Percentiles rank a stretch among this genome's conserved stretches.
Evolutionary conservation across 2,329 filamentous ascomycete genomes (phyloP).

Genomic region (Onygenales sp.): DNA sequence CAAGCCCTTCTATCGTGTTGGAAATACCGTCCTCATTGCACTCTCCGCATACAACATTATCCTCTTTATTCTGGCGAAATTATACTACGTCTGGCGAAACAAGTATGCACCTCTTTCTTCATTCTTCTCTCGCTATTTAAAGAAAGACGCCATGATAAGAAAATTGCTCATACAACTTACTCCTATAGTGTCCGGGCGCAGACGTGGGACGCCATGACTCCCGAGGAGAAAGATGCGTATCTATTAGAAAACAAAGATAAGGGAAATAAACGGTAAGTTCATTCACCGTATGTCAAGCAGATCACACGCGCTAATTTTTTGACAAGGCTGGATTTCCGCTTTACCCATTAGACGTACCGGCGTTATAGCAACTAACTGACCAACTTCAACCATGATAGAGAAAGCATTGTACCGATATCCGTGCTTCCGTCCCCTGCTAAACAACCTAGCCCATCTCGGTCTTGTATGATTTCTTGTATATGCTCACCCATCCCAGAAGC

Average conservation of each 20-base stretch:
- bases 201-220: conserved; percentile 32
- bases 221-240: conserved; percentile 28
- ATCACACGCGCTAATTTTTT: not conserved
- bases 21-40: conserved; percentile 49
- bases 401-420: too few species aligned
- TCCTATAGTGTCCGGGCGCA: conserved; percentile 21
- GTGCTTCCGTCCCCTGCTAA: too few species aligned
- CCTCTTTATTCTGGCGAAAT: conserved; percentile 38
- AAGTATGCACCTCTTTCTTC: conserved; percentile 19
- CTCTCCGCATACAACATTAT: conserved; percentile 42
- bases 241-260: conserved; percentile 27
- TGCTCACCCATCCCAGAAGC: too few species aligned
- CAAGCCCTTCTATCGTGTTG: conserved; percentile 46
- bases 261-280: conserved; percentile 34
- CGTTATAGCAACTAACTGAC: not conserved
- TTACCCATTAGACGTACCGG: conserved; percentile 18
- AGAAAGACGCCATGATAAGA: too few species aligned
- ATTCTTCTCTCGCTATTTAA: not conserved
- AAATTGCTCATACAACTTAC: conserved; percentile 3
- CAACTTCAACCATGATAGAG: too few species aligned
- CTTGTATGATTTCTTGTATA: too few species aligned
- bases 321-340: conserved; percentile 29
- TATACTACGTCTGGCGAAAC: conserved; percentile 33
- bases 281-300: not conserved
- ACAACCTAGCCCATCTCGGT: too few species aligned